Conservation (phyloP, 2,329 filamentous ascomycete genomes). For the Penicillium freii region DNA sequence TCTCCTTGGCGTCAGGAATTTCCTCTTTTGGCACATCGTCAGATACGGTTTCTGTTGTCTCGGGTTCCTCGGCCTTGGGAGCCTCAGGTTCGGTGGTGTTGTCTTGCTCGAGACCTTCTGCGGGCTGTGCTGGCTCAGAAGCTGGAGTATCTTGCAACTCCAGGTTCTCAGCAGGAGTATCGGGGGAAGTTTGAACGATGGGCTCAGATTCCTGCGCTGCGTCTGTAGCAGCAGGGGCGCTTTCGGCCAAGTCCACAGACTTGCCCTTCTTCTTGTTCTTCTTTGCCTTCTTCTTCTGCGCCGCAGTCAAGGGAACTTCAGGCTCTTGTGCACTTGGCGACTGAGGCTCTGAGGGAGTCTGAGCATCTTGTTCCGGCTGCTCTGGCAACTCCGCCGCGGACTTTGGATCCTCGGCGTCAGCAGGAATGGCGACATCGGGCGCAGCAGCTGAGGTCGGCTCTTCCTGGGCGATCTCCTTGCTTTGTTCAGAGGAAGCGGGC, state of each 20-base stretch:
- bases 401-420: not conserved
- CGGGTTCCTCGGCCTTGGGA: slow-evolving; percentile 2
- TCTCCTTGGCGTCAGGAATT: slow-evolving; percentile 18
- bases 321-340: slow-evolving; percentile 1
- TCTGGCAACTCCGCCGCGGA: not conserved
- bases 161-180: not conserved
- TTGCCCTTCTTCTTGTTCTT: slow-evolving; percentile 27
- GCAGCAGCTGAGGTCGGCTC: not conserved
- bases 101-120: not conserved
- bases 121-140: not conserved
- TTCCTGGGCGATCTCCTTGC: not conserved
- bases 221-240: slow-evolving; percentile 5
- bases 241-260: slow-evolving; percentile 19
- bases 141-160: not conserved
- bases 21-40: slow-evolving; percentile 8
- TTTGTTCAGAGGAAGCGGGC: not conserved
- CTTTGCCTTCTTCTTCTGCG: slow-evolving; percentile 22
- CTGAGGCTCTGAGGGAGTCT: slow-evolving; percentile 1
- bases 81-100: slow-evolving; percentile 8
- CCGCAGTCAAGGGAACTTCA: slow-evolving; percentile 14
- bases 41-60: slow-evolving; percentile 11
- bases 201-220: slow-evolving; percentile 7
- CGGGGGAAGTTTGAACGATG: not conserved
- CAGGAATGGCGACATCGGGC: not conserved
- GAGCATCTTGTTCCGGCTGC: not conserved